phyloP scores from a whole-genome alignment of 2,329 filamentous ascomycete species.

The Fusarium setosum region DNA sequence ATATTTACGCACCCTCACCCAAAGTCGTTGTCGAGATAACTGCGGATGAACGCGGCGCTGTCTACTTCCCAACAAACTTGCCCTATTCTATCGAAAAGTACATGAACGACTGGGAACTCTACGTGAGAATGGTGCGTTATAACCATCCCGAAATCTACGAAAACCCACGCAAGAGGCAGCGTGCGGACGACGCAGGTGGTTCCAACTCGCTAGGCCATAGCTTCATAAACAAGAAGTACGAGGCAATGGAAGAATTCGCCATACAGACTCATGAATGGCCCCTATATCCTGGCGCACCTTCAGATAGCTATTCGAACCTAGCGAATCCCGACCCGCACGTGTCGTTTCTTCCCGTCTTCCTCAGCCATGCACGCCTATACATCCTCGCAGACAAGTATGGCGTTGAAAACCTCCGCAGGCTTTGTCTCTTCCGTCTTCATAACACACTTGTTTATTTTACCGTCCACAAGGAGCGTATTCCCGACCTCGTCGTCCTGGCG shows the following conservation, averaged over 20 bases:
- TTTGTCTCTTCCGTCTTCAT: slow-evolving; percentile 36
- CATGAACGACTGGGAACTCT: slow-evolving; percentile 4
- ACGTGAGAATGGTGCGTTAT: neutral
- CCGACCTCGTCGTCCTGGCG: slow-evolving; percentile 32
- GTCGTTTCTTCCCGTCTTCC: slow-evolving; percentile 31
- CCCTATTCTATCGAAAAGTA: slow-evolving; percentile 26
- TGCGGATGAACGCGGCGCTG: neutral
- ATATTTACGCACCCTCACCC: neutral
- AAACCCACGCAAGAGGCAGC: neutral
- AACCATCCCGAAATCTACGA: neutral
- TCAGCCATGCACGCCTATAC: slow-evolving; percentile 39
- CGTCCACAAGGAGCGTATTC: slow-evolving; percentile 23
- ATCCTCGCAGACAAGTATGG: slow-evolving; percentile 42
- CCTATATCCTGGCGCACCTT: neutral
- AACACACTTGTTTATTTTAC: slow-evolving; percentile 19
- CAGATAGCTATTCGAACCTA: neutral
- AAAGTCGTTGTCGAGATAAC: neutral
- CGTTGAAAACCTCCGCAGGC: slow-evolving; percentile 24
- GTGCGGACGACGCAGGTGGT: neutral
- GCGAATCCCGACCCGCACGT: neutral
- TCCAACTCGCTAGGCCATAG: neutral
- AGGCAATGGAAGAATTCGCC: slow-evolving; percentile 25
- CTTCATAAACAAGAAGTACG: slow-evolving; percentile 17
- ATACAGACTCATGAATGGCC: neutral
- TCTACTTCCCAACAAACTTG: neutral